Evolutionary conservation across 805 yeast genomes (phyloP), one percentile per base, ranked within the genome.

Genomic region (Cyberlindnera sargentensis): DNA sequence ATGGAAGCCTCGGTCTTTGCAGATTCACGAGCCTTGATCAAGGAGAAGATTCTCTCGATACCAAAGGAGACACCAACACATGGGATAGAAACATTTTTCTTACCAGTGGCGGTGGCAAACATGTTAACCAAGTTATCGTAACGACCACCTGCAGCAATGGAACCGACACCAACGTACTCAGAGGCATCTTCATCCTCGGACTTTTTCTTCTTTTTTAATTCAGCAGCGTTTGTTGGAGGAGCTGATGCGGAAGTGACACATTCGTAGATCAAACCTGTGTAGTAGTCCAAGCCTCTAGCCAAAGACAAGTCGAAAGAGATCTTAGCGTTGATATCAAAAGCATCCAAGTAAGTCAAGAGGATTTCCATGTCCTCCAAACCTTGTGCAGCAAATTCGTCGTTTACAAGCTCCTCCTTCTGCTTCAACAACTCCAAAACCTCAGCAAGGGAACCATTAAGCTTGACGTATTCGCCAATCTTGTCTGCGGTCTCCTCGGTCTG

Each of bases 91-190:
- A 70, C 68, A 39, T 75, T 71, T 63, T 83, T 83, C 66, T 86
- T 87, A 53, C 93, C 89, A 53, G 81, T 82, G 36, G 95, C 81
- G 47, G 76, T 75, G 42, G 88, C 76, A 63, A 93, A 93, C 99
- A 93, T 93, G 54, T 96, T 96, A 33, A 93, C 98, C 47, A 93
- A 76, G 57, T 84, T 84, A 65, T 93, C 99, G 66, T 93, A 93
- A 66, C 99, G 86, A 51, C 99, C 99, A 68, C 99, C 99, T 40
- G 96, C 99, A 41, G 96, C 96, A 58, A 93, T 89, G 5, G 99
- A 93, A 31, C 99, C 99, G 36, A 91, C 96, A 55, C 99, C 99
- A 43, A 93, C 98, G 56, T 85, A 88, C 51, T 87, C 97, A 42
- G 95, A 85, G 45, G 96, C 96, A 65, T 93, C 97, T 52, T 88